A percentile compares a stretch with the other conserved stretches of the same genome.
Evolutionary conservation across 306 rosid genomes (phyloP).

Genomic region (Crataegus laevigata): DNA sequence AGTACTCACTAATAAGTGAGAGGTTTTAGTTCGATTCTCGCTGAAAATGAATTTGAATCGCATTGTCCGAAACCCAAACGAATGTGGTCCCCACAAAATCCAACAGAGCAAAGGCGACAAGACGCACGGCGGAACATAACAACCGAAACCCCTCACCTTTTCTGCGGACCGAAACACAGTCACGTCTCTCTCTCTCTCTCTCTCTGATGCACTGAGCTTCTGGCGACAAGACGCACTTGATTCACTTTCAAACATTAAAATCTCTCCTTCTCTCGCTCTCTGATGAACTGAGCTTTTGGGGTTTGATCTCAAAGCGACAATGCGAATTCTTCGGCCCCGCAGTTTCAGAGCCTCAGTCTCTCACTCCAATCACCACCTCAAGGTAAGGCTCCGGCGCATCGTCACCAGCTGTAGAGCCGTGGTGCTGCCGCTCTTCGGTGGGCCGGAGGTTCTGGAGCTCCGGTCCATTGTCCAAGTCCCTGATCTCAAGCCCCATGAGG

Average conservation of each 20-base stretch:
- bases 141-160: background rate
- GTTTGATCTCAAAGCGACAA: background rate
- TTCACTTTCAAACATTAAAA: background rate
- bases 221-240: background rate
- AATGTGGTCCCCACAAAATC: background rate
- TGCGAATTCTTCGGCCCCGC: constrained; percentile 25
- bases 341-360: background rate
- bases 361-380: background rate
- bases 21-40: fast-evolving
- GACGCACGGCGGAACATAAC: background rate
- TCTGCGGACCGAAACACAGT: constrained; percentile 43
- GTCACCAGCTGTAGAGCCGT: constrained; percentile 66
- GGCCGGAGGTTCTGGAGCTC: constrained; percentile 60
- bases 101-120: background rate
- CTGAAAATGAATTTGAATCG: fast-evolving
- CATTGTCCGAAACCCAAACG: background rate
- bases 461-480: constrained; percentile 47
- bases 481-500: constrained; percentile 48
- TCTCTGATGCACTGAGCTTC: too few relatives aligned
- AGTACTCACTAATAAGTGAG: too few relatives aligned
- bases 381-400: constrained; percentile 23
- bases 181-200: constrained; percentile 44
- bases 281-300: background rate
- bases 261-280: background rate
- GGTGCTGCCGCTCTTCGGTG: constrained; percentile 66